Evolutionary conservation across 139 green algal genomes (phyloP), one percentile per base, ranked within the genome.

Genomic region (Auxenochlorella pyrenoidosa): DNA sequence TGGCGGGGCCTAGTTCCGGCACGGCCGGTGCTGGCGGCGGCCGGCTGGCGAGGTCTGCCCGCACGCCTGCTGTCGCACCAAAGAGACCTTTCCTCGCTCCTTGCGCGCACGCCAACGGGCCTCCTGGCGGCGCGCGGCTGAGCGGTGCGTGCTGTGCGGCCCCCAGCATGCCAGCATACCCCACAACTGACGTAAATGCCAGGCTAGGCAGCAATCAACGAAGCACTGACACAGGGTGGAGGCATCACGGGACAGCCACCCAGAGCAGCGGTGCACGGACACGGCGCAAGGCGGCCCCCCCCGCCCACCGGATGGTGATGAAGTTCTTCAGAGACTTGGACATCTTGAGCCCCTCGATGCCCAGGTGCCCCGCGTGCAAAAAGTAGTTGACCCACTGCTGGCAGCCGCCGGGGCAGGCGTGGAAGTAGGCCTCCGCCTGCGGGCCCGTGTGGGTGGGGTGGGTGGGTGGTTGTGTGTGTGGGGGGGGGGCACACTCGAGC

Each of bases 311-410:
- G 90, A 99, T 99, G 80, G 96, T 99, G 87, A 99, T 94, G 89
- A 99, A 99, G 94, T 99, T 99, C 86, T 99, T 99, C n/a, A 99
- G 93, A 10, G 91, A 96, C 92, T 99, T 99, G 82, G 90, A 96
- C 98, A 99, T 99, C 90, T 99, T 99, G 32, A 98, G 95, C 5
- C 98, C 98, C 87, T 99, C 95, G 83, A 99, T 99, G 87, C 95
- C 91, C 51, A 99, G 92, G 90, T 99, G 98, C 0, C 98, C 98
- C 18, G 91, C 93, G 92, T 99, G 98, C 81, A 99, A 86, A 85
- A 99, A 99, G 93, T 99, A 99, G 93, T 99, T 98, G 60, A 99
- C 96, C 97, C 97, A 99, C 94, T 99, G 97, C 24, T 87, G 77
- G 76, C 99, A 99, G 91, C 77, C 82, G 75, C 54, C 54, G 18